Evolutionary conservation across 371 early-diverging fungal species (phyloP), one percentile per base, ranked within the genome.

Genomic region (Modicella reniformis): DNA sequence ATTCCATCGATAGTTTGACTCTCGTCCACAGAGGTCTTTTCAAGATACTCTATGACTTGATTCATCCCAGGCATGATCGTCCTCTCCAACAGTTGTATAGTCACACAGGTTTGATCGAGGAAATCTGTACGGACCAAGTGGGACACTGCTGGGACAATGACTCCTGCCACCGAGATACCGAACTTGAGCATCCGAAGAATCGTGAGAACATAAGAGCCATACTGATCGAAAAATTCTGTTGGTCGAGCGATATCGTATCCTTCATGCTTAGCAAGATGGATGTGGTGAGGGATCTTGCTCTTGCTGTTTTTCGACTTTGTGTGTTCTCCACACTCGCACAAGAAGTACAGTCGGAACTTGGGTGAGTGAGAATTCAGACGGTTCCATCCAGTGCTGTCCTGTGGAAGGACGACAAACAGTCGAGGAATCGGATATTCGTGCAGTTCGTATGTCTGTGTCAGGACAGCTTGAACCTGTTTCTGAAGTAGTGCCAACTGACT

Each of bases 311-410:
- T 15, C 4, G 52, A 21, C 48, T 32, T 52, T 25, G 60, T 67
- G 41, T 67, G 67, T 19, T 53, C 52, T 23, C 67, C 67, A 33
- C 67, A 67, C 47, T 67, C 67, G 47, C 67, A 67, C 6, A 67
- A 30, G 30, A 67, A 59, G 51, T 59, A 32, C 28, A 67, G 51
- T 15, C 67, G 67, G 50, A 67, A 57, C 54, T 59, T 59, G 28
- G 48, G 59, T 23, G 32, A 12, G 48, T 33, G 40, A 28, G 33
- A 19, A n/a, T 47, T 49, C 15, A 9, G 21, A 7, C 48, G 59
- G 51, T 67, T 47, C 49, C 55, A 67, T 17, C 23, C 15, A 2
- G 34, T 15, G 13, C 48, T 33, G 4, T 26, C 47, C 41, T 54
- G 55, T 1, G 67, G 67, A 30, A 67, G 30, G n/a, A 60, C 61